These are phyloP conservation scores for Maudiozyma pseudohumilis DNA, from an alignment of 805 yeast species.

Conservation along the genomic window DNA sequence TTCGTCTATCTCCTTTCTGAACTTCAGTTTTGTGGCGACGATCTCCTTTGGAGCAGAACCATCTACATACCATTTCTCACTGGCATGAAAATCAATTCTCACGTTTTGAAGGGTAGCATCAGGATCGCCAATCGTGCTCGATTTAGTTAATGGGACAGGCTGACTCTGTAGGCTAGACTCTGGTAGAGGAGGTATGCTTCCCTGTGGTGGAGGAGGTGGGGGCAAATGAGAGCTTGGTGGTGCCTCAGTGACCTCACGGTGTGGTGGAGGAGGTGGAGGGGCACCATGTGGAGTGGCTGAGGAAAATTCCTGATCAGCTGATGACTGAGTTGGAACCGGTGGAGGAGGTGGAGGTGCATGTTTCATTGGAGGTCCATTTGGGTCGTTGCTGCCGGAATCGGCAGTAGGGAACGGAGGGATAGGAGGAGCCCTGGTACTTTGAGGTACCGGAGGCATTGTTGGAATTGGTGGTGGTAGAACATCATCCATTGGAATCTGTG, in stretches of 20 bases:
- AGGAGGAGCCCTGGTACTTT: neutral
- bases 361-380: too few relatives aligned
- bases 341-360: slow-evolving; percentile 5
- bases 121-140: slow-evolving; percentile 11
- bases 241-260: neutral
- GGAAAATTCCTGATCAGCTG: slow-evolving; percentile 3
- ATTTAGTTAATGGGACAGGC: slow-evolving; percentile 6
- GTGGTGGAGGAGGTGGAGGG: slow-evolving; percentile 4
- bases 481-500: too few relatives aligned
- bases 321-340: neutral
- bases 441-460: neutral
- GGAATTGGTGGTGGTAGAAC: neutral
- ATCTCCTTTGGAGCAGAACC: slow-evolving; percentile 41
- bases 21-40: slow-evolving; percentile 13
- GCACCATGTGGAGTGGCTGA: slow-evolving; percentile 5
- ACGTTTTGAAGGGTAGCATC: slow-evolving; percentile 3
- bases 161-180: too few relatives aligned
- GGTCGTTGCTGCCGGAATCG: neutral
- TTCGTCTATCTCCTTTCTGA: slow-evolving; percentile 56
- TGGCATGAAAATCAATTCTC: slow-evolving; percentile 25
- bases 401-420: neutral
- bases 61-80: slow-evolving; percentile 57
- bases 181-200: neutral
- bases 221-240: slow-evolving; percentile 8
- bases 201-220: slow-evolving; percentile 9